A percentile compares a stretch with the other conserved stretches of the same genome.
Conservation (phyloP, 495 filamentous ascomycete genomes). For the Annulohypoxylon stygium region DNA sequence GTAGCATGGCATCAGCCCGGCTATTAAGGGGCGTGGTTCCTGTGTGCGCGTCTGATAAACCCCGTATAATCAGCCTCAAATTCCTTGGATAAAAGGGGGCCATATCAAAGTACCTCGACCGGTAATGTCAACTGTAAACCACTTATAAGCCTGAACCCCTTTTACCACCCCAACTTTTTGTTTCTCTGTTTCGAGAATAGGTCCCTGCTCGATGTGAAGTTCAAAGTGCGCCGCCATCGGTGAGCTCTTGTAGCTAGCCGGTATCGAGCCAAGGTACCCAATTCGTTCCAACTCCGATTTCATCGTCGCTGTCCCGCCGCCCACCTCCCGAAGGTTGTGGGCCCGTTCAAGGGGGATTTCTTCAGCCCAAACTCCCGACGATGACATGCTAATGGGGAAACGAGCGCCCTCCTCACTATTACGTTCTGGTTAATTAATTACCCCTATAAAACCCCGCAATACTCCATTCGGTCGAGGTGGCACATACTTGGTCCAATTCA, state of each 20-base stretch:
- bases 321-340: constrained; percentile 70
- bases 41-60: constrained; percentile 68
- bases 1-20: constrained; percentile 70
- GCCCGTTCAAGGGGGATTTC: constrained; percentile 72
- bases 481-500: constrained; percentile 82
- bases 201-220: constrained; percentile 86
- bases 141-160: constrained; percentile 77
- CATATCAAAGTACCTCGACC: constrained; percentile 54
- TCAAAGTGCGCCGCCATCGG: constrained; percentile 88
- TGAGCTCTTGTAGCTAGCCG: constrained; percentile 69
- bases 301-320: constrained; percentile 68
- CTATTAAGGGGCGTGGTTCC: constrained; percentile 80
- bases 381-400: constrained; percentile 82
- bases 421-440: constrained; percentile 43
- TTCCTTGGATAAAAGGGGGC: background rate
- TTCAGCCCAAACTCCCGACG: constrained; percentile 83
- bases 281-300: constrained; percentile 77
- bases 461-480: constrained; percentile 30
- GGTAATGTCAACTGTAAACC: constrained; percentile 75
- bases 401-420: constrained; percentile 80
- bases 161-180: constrained; percentile 78
- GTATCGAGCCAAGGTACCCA: constrained; percentile 72
- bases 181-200: constrained; percentile 71
- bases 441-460: background rate
- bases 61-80: constrained; percentile 16